Percentiles rank a stretch among this genome's conserved stretches.
Evolutionary conservation across 176 grass and related monocot genomes (phyloP).

Genomic region (Rhipidocladum racemiflorum): DNA sequence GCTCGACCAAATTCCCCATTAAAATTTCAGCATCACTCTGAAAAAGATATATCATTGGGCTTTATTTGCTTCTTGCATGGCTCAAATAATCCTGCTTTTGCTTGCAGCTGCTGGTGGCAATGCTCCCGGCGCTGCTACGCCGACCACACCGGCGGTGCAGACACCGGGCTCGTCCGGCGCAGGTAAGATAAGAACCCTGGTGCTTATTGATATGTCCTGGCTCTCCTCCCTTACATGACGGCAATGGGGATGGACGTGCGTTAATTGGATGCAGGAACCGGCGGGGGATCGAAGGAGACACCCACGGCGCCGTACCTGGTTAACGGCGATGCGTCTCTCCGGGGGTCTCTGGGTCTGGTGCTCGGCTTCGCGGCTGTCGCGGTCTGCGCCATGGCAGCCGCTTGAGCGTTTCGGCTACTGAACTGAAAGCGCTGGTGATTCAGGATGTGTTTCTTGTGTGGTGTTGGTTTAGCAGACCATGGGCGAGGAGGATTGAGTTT

Average conservation of each 20-base stretch:
- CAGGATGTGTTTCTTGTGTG: neutral
- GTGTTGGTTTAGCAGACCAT: neutral
- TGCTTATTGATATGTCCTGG: neutral
- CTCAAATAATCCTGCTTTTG: neutral
- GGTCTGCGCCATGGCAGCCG: neutral
- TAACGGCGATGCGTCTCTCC: slow-evolving; percentile 36
- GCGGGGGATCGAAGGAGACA: slow-evolving; percentile 33
- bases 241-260: neutral
- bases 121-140: neutral
- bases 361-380: slow-evolving; percentile 18
- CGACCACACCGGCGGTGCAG: slow-evolving; percentile 9
- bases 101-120: slow-evolving; percentile 17
- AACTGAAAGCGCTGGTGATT: neutral
- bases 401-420: neutral
- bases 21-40: neutral
- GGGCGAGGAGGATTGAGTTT: neutral
- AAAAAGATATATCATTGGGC: neutral
- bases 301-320: slow-evolving; percentile 16
- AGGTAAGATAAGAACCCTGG: neutral
- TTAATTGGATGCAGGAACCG: slow-evolving; percentile 5
- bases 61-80: neutral
- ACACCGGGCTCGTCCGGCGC: neutral
- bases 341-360: neutral
- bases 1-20: neutral
- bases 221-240: neutral